Evolutionary conservation across 2,329 filamentous ascomycete species (phyloP), one percentile per base, ranked within the genome.

Genomic region (Coniochaeta sp.): DNA sequence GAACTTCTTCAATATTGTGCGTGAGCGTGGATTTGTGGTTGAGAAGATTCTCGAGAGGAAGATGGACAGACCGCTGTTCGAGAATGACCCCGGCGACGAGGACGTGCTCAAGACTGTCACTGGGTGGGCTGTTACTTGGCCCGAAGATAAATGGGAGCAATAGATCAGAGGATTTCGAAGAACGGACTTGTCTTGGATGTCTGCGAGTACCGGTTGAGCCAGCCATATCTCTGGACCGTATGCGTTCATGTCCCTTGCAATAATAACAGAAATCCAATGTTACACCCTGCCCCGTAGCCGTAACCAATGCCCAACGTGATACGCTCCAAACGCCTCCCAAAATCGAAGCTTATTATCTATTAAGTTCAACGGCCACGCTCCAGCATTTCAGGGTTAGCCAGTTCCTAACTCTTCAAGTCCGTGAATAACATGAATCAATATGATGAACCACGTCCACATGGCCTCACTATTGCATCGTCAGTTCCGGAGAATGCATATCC

Each of bases 31-130:
- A 0, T 89, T 97, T 62, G 74, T 75, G 17, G 92, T 96, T 2
- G 87, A 88, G 64, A 91, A 93, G 77, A 81, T 96, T 36, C 78
- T 93, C 56, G 91, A 97, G 74, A 85, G 88, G 72, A 84, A 88
- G 67, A 86, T 96, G 85, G 91, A 93, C 38, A 87, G 87, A 70
- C 89, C 93, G 64, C 86, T 98, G 79, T 97, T 98, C 74, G 90
- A 93, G 68, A 83, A 92, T 66, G 93, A 97, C 71, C 89, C 87
- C 17, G 93, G 93, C 40, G 91, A 96, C 73, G 84, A 93, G 74
- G 82, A 87, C 64, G 78, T 96, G 61, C 84, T 91, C 64, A 87
- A 90, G 72, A 96, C 90, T 8, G 91, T 96, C 8, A 92, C 88
- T 67, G 90, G 89, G 22, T 96, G 90, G 73, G 81, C 86, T 62